phyloP scores from a whole-genome alignment of 1,284 basidiomycete genomes.

The Trichosporon faecale region DNA sequence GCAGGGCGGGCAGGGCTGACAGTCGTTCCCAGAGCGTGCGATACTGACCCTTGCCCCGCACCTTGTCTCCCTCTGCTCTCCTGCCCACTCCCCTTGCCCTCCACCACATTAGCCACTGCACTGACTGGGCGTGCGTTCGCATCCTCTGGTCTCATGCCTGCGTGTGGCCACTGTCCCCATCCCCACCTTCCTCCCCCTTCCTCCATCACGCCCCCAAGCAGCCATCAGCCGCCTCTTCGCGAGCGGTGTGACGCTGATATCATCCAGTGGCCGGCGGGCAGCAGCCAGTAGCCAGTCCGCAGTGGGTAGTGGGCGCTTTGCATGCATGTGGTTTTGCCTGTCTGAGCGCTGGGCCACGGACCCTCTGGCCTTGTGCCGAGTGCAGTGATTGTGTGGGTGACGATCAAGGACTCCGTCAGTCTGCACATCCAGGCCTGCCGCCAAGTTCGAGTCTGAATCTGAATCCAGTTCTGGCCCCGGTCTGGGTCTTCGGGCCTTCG shows the following conservation, averaged over 20 bases:
- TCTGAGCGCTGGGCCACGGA: background rate
- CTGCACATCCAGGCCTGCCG: too few relatives aligned
- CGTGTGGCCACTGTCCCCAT: background rate
- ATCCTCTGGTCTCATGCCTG: background rate
- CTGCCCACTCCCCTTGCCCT: background rate
- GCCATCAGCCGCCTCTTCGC: background rate
- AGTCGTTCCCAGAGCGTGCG: background rate
- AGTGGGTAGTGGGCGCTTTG: background rate
- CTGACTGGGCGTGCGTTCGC: too few relatives aligned
- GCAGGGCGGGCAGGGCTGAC: too few relatives aligned
- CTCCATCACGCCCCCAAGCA: background rate
- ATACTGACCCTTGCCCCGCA: background rate
- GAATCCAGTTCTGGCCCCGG: background rate
- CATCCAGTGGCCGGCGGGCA: background rate
- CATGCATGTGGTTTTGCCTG: background rate
- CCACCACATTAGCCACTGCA: too few relatives aligned
- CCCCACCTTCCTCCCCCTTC: too few relatives aligned
- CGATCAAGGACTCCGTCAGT: background rate
- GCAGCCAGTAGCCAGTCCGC: background rate
- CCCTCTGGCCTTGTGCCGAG: background rate
- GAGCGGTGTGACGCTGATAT: background rate
- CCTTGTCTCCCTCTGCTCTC: background rate
- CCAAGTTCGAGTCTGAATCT: background rate
- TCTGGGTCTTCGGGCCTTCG: constrained; percentile 1
- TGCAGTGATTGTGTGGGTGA: background rate